Percentiles rank a stretch among this genome's conserved stretches.
Evolutionary conservation across 495 filamentous ascomycete species (phyloP).

Genomic region (Parmelia sp.): DNA sequence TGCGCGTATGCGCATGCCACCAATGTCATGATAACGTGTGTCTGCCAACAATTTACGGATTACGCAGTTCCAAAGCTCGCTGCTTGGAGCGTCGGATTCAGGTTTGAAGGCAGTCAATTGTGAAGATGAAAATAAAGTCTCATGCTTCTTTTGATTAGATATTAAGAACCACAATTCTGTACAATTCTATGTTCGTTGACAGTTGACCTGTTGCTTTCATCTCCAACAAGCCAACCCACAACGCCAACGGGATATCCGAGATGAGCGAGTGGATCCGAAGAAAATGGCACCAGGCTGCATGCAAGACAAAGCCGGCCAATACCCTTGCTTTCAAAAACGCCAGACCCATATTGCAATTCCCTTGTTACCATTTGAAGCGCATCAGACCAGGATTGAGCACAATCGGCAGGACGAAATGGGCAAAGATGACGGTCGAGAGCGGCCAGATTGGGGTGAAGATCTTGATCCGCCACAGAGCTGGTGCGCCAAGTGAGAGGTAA

Average conservation of each 20-base stretch:
- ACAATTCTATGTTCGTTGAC: slow-evolving; percentile 5
- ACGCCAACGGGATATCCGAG: background rate
- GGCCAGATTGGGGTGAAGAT: slow-evolving; percentile 55
- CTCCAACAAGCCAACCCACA: background rate
- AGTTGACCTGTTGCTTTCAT: slow-evolving; percentile 1
- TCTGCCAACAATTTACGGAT: too few relatives aligned
- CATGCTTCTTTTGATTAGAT: slow-evolving; percentile 4
- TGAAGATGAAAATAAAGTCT: slow-evolving; percentile 1
- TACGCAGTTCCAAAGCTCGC: too few relatives aligned
- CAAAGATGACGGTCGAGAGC: slow-evolving; percentile 44
- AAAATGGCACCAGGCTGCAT: background rate
- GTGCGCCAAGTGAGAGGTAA: slow-evolving; percentile 36
- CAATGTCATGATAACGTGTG: too few relatives aligned
- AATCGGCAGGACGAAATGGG: slow-evolving; percentile 55
- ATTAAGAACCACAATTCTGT: background rate
- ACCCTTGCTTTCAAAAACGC: background rate
- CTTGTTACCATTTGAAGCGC: slow-evolving; percentile 55
- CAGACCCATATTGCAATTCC: background rate
- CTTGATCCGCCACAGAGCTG: slow-evolving; percentile 49
- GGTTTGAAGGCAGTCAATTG: background rate
- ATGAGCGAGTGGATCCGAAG: slow-evolving; percentile 2
- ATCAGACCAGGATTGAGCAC: slow-evolving; percentile 59
- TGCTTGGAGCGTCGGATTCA: background rate
- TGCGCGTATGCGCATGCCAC: too few relatives aligned
- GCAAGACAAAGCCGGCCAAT: background rate